Evolutionary conservation across 1,139 yeast genomes (phyloP).

Genomic region (Scheffersomyces quercinus): DNA sequence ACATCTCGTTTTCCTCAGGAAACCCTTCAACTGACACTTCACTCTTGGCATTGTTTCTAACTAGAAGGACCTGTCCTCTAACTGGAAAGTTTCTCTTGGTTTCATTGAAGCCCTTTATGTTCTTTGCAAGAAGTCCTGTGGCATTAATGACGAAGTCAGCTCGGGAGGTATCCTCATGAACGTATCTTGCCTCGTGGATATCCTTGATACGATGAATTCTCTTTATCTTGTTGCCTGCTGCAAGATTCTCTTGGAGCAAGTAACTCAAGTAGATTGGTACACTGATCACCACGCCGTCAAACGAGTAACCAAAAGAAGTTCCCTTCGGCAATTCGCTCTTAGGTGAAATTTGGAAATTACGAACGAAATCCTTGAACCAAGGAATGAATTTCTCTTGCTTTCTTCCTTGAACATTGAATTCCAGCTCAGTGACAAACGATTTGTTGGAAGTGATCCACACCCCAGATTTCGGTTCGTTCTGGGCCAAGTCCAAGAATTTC

Average conservation of each 20-base stretch:
- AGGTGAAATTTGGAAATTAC: slow-evolving; percentile 30
- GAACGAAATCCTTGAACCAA: slow-evolving; percentile 47
- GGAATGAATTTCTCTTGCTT: slow-evolving; percentile 28
- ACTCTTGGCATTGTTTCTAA: slow-evolving; percentile 37
- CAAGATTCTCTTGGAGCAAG: slow-evolving; percentile 39
- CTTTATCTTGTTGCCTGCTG: slow-evolving; percentile 35
- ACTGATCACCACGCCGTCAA: slow-evolving; percentile 50
- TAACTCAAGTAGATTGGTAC: slow-evolving; percentile 51
- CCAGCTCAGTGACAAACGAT: slow-evolving; percentile 29
- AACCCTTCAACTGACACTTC: slow-evolving; percentile 30
- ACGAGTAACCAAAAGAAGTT: slow-evolving; percentile 39
- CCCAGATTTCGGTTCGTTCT: slow-evolving; percentile 46
- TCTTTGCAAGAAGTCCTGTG: slow-evolving; percentile 40
- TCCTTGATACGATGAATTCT: slow-evolving; percentile 20
- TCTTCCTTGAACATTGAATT: slow-evolving; percentile 13
- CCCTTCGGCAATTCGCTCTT: slow-evolving; percentile 31
- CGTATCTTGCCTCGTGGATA: slow-evolving; percentile 12
- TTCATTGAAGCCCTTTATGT: slow-evolving; percentile 35
- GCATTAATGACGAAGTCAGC: slow-evolving; percentile 48
- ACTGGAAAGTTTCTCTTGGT: slow-evolving; percentile 28
- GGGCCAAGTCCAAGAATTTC: slow-evolving; percentile 40
- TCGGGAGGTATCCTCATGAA: slow-evolving; percentile 16
- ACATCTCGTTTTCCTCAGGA: slow-evolving; percentile 36
- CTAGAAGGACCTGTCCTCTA: slow-evolving; percentile 29
- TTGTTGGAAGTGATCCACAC: slow-evolving; percentile 35